Evolutionary conservation across 352 stramenopile species (phyloP), one percentile per base, ranked within the genome.

Genomic region (Halophytophthora batemanensis): DNA sequence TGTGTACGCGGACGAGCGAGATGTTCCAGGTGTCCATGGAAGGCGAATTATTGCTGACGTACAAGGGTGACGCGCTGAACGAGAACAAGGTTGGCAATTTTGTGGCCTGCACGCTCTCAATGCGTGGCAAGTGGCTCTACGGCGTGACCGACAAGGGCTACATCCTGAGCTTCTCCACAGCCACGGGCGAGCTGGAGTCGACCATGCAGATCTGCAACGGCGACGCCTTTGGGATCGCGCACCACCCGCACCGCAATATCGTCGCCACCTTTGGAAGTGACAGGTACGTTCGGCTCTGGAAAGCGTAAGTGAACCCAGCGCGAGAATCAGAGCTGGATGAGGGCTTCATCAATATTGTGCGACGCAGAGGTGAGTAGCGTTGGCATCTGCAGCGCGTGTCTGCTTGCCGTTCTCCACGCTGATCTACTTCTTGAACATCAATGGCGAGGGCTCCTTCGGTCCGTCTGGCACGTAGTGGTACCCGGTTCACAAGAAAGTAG

Each of bases 181-280:
- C 70, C 7, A 82, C 59, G 6, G 83, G 70, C 1, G 55, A 66
- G 35, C 56, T 96, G 4, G 86, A 96, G 55, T 63, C 66, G 5
- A 82, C 79, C 7, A 69, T 96, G 56, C 86, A 94, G 69, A 81
- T 96, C 15, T 87, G 64, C 50, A 92, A 92, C 8, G 75, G 81
- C 25, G 74, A 92, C 15, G 66, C 86, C 2, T 79, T 94, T 18
- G 89, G 89, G 6, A 59, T 97, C 18, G 66, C 67, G 11, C 87
- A 96, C 55, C 89, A 97, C 44, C 89, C 89, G 3, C 78, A 96
- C 50, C 75, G 86, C 43, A 97, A 97, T 56, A 53, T 97, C 22
- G 41, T 97, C 29, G 89, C 87, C 31, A 96, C 89, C 1, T 96
- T 92, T 53, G 82, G 82, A 18, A 92, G 69, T 23, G 89, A 97